Evolutionary conservation across 1,284 basidiomycete species (phyloP), one percentile per base, ranked within the genome.

Genomic region (Ceratobasidium sp.): DNA sequence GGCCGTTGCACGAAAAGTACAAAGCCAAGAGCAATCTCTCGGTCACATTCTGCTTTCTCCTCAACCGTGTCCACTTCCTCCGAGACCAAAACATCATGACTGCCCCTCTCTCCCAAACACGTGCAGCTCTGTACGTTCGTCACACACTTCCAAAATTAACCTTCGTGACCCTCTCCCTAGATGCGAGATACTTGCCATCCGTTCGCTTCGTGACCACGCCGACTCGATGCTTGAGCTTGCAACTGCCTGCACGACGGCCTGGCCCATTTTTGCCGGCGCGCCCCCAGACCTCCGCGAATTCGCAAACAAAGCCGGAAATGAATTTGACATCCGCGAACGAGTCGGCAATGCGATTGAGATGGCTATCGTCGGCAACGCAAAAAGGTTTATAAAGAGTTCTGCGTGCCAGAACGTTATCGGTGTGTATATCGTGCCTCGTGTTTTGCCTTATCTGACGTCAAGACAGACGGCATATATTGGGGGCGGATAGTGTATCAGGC

Each of bases 401-500:
- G 88, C 93, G 0, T 95, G 92, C 78, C 95, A 96, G 80, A 94
- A 90, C 79, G 92, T 97, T 72, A 96, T 97, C 77, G 88, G 90
- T 80, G 19, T 24, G 76, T 56, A 22, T n/a, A 58, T n/a, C n/a
- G 1, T 31, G 49, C 43, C 69, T 62, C 62, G 63, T 54, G 19
- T 62, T 16, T 75, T 61, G 24, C 24, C 19, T 41, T 11, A 27
- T 29, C 37, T 73, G 41, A 59, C 62, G 43, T 54, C 65, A 54
- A 76, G 14, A 1, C 75, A 84, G 83, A 85, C 79, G 83, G 82
- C 2, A 84, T 85, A 58, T 85, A 83, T 83, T 79, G 81, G 53
- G 95, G 95, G 24, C 90, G 90, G 82, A 95, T 94, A 81, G 93
- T 97, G 19, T 97, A 96, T 80, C 92, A 94, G 80, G 92, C 94